Percentiles rank a stretch among this genome's conserved stretches.
These are phyloP conservation scores for Pythium dissimile DNA, from an alignment of 352 stramenopile genomes.

Conservation along the genomic window DNA sequence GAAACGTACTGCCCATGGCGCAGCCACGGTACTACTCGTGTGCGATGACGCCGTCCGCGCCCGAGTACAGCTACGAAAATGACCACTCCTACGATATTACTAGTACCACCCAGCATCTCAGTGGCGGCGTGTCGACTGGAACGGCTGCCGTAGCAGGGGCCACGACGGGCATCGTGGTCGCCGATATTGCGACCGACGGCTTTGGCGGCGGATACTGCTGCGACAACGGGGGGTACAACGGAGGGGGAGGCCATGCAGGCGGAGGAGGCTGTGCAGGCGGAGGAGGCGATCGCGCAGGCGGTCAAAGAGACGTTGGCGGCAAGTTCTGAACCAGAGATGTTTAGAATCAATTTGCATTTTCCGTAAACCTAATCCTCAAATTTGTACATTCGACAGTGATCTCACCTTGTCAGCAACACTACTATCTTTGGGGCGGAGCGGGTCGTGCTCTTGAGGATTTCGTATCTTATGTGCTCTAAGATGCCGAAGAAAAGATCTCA, in stretches of 20 bases:
- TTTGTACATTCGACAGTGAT: too few species aligned
- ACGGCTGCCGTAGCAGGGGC: conserved; percentile 3
- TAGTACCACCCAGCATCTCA: conserved; percentile 7
- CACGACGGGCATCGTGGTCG: conserved; percentile 8
- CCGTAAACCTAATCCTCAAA: too few species aligned
- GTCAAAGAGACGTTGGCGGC: conserved; percentile 11
- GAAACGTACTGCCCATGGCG: neutral
- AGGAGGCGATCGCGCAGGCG: conserved; percentile 3
- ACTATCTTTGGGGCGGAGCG: too few species aligned
- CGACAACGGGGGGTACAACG: neutral
- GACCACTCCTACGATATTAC: neutral
- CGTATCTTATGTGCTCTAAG: too few species aligned
- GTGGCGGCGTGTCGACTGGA: neutral
- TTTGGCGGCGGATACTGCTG: neutral
- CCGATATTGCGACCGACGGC: conserved; percentile 7
- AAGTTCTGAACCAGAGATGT: too few species aligned
- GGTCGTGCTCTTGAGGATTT: too few species aligned
- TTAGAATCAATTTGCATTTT: neutral
- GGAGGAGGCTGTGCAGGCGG: neutral
- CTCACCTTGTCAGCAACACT: too few species aligned
- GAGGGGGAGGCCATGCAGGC: conserved; percentile 1
- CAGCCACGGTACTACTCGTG: conserved; percentile 4
- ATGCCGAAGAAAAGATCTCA: too few species aligned
- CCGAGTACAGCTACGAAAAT: conserved; percentile 18
- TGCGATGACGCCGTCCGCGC: neutral